A percentile compares a stretch with the other conserved stretches of the same genome.
phyloP scores from a whole-genome alignment of 805 yeast genomes.

The Candida ortonii region DNA sequence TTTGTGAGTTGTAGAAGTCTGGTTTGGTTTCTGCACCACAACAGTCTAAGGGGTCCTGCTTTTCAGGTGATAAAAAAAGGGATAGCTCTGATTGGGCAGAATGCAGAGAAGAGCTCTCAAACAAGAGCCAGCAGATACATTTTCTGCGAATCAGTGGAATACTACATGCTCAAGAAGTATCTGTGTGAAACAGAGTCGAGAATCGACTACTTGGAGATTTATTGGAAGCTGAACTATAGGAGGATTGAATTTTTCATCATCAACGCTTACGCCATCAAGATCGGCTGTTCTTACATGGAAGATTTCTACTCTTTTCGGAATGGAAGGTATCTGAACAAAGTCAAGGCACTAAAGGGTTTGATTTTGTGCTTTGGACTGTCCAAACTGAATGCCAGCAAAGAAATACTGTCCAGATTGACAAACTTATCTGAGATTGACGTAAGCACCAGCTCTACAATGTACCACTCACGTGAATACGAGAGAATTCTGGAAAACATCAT shows the following conservation, averaged over 20 bases:
- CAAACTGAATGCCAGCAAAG: slow-evolving; percentile 17
- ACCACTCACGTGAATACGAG: slow-evolving; percentile 19
- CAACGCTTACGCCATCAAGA: slow-evolving; percentile 12
- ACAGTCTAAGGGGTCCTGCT: slow-evolving; percentile 8
- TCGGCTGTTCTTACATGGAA: slow-evolving; percentile 18
- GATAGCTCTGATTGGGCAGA: slow-evolving; percentile 11
- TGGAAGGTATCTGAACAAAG: slow-evolving; percentile 15
- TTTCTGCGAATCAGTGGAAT: slow-evolving; percentile 10
- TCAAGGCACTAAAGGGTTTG: slow-evolving; percentile 14
- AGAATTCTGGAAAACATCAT: slow-evolving; percentile 18
- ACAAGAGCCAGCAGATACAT: slow-evolving; percentile 8
- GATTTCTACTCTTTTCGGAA: slow-evolving; percentile 11
- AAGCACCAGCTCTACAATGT: slow-evolving; percentile 20
- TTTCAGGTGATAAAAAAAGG: slow-evolving; percentile 11
- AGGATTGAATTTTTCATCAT: slow-evolving; percentile 13
- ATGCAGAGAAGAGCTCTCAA: slow-evolving; percentile 9
- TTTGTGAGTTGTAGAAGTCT: slow-evolving; percentile 7
- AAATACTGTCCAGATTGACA: slow-evolving; percentile 12
- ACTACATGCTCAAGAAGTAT: slow-evolving; percentile 5
- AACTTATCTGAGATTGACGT: slow-evolving; percentile 16
- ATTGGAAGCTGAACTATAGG: slow-evolving; percentile 17
- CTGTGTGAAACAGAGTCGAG: slow-evolving; percentile 1
- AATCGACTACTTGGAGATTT: slow-evolving; percentile 11
- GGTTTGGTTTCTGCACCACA: slow-evolving; percentile 9
- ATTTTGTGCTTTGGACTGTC: slow-evolving; percentile 19